Evolutionary conservation across 768 basidiomycete genomes (phyloP), one percentile per base, ranked within the genome.

Genomic region (Naganishia antarctica): DNA sequence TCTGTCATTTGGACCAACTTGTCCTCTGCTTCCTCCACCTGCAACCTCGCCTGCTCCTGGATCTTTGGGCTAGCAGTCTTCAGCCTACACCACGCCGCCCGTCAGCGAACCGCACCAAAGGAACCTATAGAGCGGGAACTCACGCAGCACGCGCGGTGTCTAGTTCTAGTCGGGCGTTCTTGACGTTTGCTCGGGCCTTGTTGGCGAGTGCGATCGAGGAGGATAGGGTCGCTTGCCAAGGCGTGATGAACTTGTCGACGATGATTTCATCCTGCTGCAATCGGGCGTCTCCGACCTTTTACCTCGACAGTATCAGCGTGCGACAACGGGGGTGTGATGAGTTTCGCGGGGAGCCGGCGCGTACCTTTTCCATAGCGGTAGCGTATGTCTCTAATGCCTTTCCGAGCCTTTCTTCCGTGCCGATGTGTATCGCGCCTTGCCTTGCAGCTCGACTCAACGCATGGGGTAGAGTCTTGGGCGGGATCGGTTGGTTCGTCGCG

Each of bases 1-100:
- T 99, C 96, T 25, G 96, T 99, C 82, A 91, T 91, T 76, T 93
- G 92, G 5, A 98, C 96, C 32, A 98, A 84, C 78, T 93, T 91
- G 76, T 99, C 96, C 65, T 81, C 81, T 13, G 79, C 79, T 40
- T 78, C 76, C 64, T 81, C 81, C 46, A 81, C 80, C 64, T 93
- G 90, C 23, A 96, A 85, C 50, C 89, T 82, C 4, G 91, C 89
- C 59, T 96, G 91, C 74, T 98, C 96, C 76, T 93, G 90, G 80
- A 81, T 89, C 18, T 85, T 79, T 0, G 88, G 85, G 66, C 74
- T 76, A 0, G 90, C 86, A 46, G 78, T 85, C 83, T 96, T 96
- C 70, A 96, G 78, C 15, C 91, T 93, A 69, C 43, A 40, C 43
- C 43, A 12, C 43, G 40, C 25, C 29, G 34, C n/a, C 0, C 45